phyloP scores from a whole-genome alignment of 2,329 filamentous ascomycete species.

The Colletotrichum sp. region DNA sequence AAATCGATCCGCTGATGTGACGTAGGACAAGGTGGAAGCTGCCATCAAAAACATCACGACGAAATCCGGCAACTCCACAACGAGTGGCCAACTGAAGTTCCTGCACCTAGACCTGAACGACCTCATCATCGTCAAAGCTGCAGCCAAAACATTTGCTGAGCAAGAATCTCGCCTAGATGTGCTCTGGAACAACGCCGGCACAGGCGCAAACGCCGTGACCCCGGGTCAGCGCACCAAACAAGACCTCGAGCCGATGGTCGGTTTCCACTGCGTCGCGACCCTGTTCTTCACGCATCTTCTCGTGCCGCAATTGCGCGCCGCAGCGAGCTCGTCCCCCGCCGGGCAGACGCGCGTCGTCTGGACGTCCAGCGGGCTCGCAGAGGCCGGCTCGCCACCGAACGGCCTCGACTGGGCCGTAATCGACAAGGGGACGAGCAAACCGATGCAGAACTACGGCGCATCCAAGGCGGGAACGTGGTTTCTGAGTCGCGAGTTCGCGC shows the following conservation, averaged over 20 bases:
- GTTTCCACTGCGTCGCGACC: conserved; percentile 37
- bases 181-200: conserved; percentile 45
- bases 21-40: not conserved
- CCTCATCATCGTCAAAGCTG: conserved; percentile 41
- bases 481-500: conserved; percentile 34
- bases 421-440: conserved; percentile 24
- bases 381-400: conserved; percentile 27
- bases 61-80: not conserved
- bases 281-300: conserved; percentile 39
- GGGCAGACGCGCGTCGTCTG: conserved; percentile 35
- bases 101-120: conserved; percentile 47
- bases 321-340: conserved; percentile 19
- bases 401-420: conserved; percentile 33
- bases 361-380: conserved; percentile 32
- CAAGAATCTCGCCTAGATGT: conserved; percentile 46
- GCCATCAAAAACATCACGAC: not conserved
- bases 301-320: conserved; percentile 34
- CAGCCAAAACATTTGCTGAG: conserved; percentile 38
- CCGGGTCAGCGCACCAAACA: conserved; percentile 29
- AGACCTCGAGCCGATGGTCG: conserved; percentile 36
- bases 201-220: conserved; percentile 23
- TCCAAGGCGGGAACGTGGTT: conserved; percentile 42
- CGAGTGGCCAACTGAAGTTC: conserved; percentile 29
- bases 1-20: not conserved
- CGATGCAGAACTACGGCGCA: conserved; percentile 30